Base-by-base conservation (phyloP, 148 eudicot species). In the Cornus florida region DNA sequence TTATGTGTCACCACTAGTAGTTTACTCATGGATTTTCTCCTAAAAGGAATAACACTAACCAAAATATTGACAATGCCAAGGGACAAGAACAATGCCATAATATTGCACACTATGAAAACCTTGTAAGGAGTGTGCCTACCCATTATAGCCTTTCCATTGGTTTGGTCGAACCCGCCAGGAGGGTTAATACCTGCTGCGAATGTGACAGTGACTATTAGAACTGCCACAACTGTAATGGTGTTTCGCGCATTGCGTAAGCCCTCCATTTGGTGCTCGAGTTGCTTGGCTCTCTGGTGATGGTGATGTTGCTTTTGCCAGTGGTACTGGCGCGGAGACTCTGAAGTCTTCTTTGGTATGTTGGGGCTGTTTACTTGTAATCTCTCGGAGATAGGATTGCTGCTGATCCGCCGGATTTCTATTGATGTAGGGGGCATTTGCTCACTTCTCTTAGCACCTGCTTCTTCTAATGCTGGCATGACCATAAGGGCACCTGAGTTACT, bases 151-250 rank as follows among this genome's bases (percentile, higher is more conserved):
- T 80, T 80, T 6, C 83, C 86, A 20, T 43, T 80, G 5, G 41
- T 75, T 43, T 84, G 86, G 43, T 65, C 65, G 38, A 83, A 83
- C 11, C 86, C 86, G 7, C 86, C 86, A 0, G 86, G 86, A 67
- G 86, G 86, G 73, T 84, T 84, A 5, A 84, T 69, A 12, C 86
- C 86, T 28, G 81, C 83, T 1, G 86, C 64, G 32, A 84, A 84
- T 70, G 86, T 77, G 8, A 84, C 86, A 6, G 86, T 80, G 33
- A 75, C 83, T 69, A 84, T 80, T 31, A 84, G 32, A 43, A 84
- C 86, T 17, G 86, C 83, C 14, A 84, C 86, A 4, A 83, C n/a
- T 10, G 80, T 80, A 19, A 83, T 72, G 0, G 83, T 83, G 67
- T 83, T 83, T 28, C 86, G 32, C 12, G 83, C 86, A 50, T 80